These are phyloP conservation scores for Graphilbum ipis-grandicollis DNA, from an alignment of 2,329 filamentous ascomycete species.

Conservation along the genomic window DNA sequence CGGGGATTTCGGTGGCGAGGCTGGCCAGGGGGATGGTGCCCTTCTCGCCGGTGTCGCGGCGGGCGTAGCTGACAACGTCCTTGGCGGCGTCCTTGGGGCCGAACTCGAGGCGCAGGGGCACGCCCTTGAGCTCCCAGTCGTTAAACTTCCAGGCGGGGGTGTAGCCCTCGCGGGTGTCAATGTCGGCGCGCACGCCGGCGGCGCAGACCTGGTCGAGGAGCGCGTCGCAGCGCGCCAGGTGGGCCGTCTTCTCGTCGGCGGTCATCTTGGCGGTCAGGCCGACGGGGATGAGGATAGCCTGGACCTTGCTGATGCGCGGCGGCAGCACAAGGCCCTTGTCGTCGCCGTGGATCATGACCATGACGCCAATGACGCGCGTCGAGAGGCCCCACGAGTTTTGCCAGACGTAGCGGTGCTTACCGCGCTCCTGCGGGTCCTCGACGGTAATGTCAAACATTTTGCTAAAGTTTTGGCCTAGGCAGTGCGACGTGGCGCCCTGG, in stretches of 20 bases:
- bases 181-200: slow-evolving; percentile 59
- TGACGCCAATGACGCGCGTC: slow-evolving; percentile 91
- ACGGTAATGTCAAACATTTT: slow-evolving; percentile 98
- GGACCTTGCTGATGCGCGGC: slow-evolving; percentile 72
- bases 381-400: slow-evolving; percentile 99
- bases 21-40: slow-evolving; percentile 60
- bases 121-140: slow-evolving; percentile 94
- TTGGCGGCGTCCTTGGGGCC: slow-evolving; percentile 87
- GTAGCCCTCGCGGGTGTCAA: slow-evolving; percentile 80
- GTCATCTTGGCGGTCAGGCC: slow-evolving; percentile 80
- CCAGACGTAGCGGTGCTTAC: slow-evolving; percentile 74
- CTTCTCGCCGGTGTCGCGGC: slow-evolving; percentile 79
- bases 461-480: slow-evolving; percentile 91
- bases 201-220: slow-evolving; percentile 53
- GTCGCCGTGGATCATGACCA: slow-evolving; percentile 97
- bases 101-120: slow-evolving; percentile 86
- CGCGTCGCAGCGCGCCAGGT: slow-evolving; percentile 58
- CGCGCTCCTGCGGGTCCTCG: slow-evolving; percentile 73
- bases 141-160: slow-evolving; percentile 96
- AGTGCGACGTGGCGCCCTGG: slow-evolving; percentile 89
- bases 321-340: slow-evolving; percentile 90
- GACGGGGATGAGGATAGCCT: slow-evolving; percentile 78
- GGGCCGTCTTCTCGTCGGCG: slow-evolving; percentile 58
- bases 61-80: slow-evolving; percentile 66
- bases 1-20: slow-evolving; percentile 55